Evolutionary conservation across 129 eudicot genomes (phyloP), one percentile per base, ranked within the genome.

Genomic region (Lactuca saligna): DNA sequence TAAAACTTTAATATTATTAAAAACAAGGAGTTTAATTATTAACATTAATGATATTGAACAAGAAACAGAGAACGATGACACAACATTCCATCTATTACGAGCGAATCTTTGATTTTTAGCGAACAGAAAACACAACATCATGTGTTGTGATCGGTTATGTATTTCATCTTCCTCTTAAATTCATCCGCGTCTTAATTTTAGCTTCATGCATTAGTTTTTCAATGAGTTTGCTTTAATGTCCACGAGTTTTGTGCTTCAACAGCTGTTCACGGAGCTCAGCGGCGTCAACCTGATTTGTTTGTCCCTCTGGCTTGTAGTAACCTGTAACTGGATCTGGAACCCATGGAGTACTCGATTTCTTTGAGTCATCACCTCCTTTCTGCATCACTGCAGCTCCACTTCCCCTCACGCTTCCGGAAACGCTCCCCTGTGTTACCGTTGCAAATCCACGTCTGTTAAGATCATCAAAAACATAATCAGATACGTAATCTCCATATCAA

Each of bases 271-370:
- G 75, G 15, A 76, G 74, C 81, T 84, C 89, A 10, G 84, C 87
- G 5, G 83, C 83, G 70, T 87, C 94, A 60, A 77, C 33, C 64
- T 84, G 85, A 8, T 58, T 80, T 0, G 68, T 25, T 14, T 71
- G 77, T 29, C 63, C 62, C 70, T 85, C 85, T 3, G 94, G 94
- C 54, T 85, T 67, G 83, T 83, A 87, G 69, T 75, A 84, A 2
- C 94, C 94, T 11, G 94, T 87, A 1, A 75, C 82, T 11, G 94
- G 94, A 67, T 87, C 94, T 12, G 94, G 89, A 37, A 80, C 87
- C 89, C 89, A 87, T 8, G 89, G 50, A 10, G 73, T 83, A 10
- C 70, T 83, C 67, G 65, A 76, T 58, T 51, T 69, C 2, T 76
- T 25, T 13, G 68, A 33, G 6, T 53, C 57, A 17, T 79, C 84